Percentiles rank a stretch among this genome's conserved stretches.
phyloP scores from a whole-genome alignment of 2,329 filamentous ascomycete genomes.

The Aureobasidium mangrovei region DNA sequence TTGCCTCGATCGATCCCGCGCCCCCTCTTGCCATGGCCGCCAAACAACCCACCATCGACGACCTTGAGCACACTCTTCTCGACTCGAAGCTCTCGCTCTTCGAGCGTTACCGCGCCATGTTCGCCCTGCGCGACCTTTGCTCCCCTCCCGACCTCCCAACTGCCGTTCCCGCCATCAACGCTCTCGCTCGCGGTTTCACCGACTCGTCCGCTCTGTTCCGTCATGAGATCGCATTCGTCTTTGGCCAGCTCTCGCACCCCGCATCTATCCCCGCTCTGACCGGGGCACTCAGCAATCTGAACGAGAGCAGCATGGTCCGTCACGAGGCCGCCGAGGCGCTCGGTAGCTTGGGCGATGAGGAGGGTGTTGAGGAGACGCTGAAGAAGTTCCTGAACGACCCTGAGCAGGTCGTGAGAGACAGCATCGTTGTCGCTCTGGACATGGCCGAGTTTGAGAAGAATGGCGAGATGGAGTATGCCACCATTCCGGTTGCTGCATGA shows the following conservation, averaged over 20 bases:
- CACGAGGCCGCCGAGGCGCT: conserved; percentile 96
- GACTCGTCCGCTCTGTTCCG: conserved; percentile 90
- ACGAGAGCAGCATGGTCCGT: conserved; percentile 91
- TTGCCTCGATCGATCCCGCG: conserved; percentile 90
- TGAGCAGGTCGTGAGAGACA: conserved; percentile 89
- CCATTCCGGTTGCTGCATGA: conserved; percentile 53
- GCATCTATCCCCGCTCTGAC: conserved; percentile 91
- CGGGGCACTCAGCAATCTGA: conserved; percentile 63
- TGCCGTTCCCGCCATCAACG: conserved; percentile 75
- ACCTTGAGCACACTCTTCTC: conserved; percentile 68
- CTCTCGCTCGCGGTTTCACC: conserved; percentile 73
- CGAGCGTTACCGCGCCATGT: conserved; percentile 94
- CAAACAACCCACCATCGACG: conserved; percentile 55
- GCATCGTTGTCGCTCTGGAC: conserved; percentile 87
- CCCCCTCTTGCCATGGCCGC: conserved; percentile 71
- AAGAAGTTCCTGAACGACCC: conserved; percentile 79
- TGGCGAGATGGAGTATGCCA: conserved; percentile 80
- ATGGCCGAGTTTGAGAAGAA: conserved; percentile 97
- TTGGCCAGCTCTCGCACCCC: conserved; percentile 89
- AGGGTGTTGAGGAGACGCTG: conserved; percentile 80
- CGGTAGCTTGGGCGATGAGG: conserved; percentile 85
- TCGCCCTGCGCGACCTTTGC: conserved; percentile 86
- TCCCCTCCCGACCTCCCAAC: conserved; percentile 88
- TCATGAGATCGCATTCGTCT: conserved; percentile 97
- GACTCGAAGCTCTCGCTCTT: conserved; percentile 75